phyloP scores from a whole-genome alignment of 805 yeast species.

The Candida ulmi region DNA sequence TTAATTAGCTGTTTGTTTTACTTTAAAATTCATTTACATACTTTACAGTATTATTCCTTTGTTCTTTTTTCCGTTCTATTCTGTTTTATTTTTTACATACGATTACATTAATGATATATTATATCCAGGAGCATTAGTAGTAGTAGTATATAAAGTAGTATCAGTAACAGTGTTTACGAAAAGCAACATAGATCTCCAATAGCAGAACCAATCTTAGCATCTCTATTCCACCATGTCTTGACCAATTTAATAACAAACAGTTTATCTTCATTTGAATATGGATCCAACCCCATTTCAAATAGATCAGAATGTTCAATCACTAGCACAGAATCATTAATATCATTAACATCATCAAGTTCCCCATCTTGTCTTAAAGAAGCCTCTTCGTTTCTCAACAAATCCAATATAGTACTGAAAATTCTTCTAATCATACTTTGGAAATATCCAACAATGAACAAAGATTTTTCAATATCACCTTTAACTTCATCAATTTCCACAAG shows the following conservation, averaged over 20 bases:
- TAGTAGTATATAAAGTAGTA: not conserved
- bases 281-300: constrained; percentile 55
- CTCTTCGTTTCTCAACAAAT: constrained; percentile 30
- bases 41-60: too few relatives aligned
- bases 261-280: constrained; percentile 40
- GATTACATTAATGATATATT: too few relatives aligned
- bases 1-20: constrained; percentile 6
- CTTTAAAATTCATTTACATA: too few relatives aligned
- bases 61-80: not conserved
- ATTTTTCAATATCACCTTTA: constrained; percentile 19
- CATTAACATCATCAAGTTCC: too few relatives aligned
- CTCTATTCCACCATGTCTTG: constrained; percentile 41
- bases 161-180: not conserved
- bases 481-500: constrained; percentile 13
- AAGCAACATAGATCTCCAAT: constrained; percentile 30
- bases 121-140: too few relatives aligned
- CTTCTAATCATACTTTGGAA: constrained; percentile 44
- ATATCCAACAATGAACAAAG: constrained; percentile 38
- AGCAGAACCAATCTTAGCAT: constrained; percentile 35
- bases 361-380: constrained; percentile 4
- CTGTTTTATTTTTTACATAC: not conserved
- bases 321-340: constrained; percentile 10
- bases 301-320: constrained; percentile 41
- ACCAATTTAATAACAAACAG: constrained; percentile 39
- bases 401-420: constrained; percentile 33